Conservation (phyloP, 208 protist genomes). For the Leishmania braziliensis region DNA sequence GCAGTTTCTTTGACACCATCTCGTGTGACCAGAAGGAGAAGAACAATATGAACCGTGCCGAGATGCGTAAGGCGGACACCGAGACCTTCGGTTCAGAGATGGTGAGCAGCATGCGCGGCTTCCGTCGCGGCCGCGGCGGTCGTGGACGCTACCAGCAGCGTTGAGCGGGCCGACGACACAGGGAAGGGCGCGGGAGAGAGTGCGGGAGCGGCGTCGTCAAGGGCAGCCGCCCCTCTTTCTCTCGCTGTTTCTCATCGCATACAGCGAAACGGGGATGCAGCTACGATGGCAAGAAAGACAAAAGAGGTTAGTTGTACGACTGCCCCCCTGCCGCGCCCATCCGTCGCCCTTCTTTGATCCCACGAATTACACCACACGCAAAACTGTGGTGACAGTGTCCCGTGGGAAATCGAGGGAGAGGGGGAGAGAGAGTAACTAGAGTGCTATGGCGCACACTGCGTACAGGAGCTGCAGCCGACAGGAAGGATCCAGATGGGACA, state of each 20-base stretch:
- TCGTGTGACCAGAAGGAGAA: constrained; percentile 81
- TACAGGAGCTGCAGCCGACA: not conserved
- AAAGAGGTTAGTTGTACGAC: too few species aligned
- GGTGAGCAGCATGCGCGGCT: constrained; percentile 82
- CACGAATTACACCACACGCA: not conserved
- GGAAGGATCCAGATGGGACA: not conserved
- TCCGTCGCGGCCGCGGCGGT: constrained; percentile 65
- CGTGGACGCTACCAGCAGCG: constrained; percentile 70
- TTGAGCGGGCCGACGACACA: constrained; percentile 27
- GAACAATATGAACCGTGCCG: constrained; percentile 57
- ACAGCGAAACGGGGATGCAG: not conserved
- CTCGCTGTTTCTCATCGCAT: not conserved
- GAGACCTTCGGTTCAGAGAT: constrained; percentile 88
- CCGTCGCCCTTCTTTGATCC: not conserved
- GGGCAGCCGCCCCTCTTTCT: not conserved
- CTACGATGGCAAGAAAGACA: not conserved
- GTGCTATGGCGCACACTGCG: not conserved
- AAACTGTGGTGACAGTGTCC: not conserved
- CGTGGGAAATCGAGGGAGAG: not conserved
- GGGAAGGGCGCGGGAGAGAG: not conserved
- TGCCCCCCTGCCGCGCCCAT: too few species aligned
- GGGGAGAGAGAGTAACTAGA: not conserved
- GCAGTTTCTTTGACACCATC: constrained; percentile 89
- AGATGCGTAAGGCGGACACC: constrained; percentile 82
- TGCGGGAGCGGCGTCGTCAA: not conserved